Base-by-base conservation (phyloP, 257 asterid species). In the Plantago major region DNA sequence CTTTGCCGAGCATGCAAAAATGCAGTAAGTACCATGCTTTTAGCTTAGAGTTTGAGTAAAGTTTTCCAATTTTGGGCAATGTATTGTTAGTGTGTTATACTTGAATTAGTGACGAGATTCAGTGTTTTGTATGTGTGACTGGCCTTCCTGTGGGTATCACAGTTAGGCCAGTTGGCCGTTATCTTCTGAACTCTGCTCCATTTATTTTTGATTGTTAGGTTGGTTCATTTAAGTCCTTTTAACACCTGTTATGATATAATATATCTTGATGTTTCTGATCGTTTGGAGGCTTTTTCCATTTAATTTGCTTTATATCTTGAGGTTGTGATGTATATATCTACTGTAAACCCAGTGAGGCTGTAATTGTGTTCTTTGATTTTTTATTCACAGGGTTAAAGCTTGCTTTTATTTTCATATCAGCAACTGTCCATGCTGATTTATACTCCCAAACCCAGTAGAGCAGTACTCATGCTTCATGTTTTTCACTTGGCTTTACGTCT, bases 1-100 rank as follows among this genome's bases (percentile, higher is more conserved):
- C 91, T 92, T 64, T 92, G 99, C 68, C 93, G 99, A 62, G 99
- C 99, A 56, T 92, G 99, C 81, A 92, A 89, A 84, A 75, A 86
- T 81, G 95, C 99, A 74, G 99, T 92, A 76, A 83, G 99, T 30
- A 58, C 53, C 42, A 60, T 64, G 40, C 19, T 57, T 42, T 62
- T 53, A 42, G 53, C 8, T 37, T 19, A 28, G 33, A 53, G 9
- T 53, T 22, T n/a, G n/a, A 3, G 17, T 51, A 9, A 17, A 51
- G 0, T n/a, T 18, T 26, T 33, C 8, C 18, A 49, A 26, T 19
- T 53, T 26, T 53, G 42, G 7, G 19, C 40, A 22, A 19, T 52
- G 2, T 53, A n/a, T 10, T 6, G 42, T 0, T 26, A 1, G 26
- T 15, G 54, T 48, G 16, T n/a, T 50, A 50, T 50, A 13, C 56